Evolutionary conservation across 345 rosid species (phyloP), one percentile per base, ranked within the genome.

Genomic region (Geranium rotundifolium): DNA sequence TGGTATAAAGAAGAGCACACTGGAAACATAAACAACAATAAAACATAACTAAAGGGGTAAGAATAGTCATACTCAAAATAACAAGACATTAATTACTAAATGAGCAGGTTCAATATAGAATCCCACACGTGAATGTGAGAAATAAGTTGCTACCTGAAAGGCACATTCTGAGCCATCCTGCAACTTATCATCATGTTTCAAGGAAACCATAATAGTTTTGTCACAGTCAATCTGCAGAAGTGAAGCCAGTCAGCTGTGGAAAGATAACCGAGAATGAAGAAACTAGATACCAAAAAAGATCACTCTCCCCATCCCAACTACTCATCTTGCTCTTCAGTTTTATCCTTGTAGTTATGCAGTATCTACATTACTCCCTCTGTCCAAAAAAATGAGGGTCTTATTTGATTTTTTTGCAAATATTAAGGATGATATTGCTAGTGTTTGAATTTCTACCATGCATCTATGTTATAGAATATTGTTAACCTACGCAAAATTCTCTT

Each of bases 1-100:
- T 90, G 57, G 99, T 95, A 73, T 90, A 90, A 68, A 95, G 91
- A 73, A 95, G 89, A 46, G 93, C 99, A 71, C 99, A 95, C 99
- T 95, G 79, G 58, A 72, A 64, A 65, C 62, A 55, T 66, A 75
- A 79, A 62, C 62, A 23, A 23, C 19, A 58, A 65, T 2, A 41
- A 46, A 46, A 46, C 14, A 3, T 9, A 46, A 9, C 12, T 46
- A 46, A 46, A 14, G 3, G 52, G 52, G 52, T 14, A 46, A 46
- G 52, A 46, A 46, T 46, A 7, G 52, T 9, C 16, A 46, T 46
- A 37, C 52, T 46, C 15, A 56, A 54, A 70, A 68, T 71, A 58
- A 9, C 63, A 56, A 18, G 16, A 20, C 37, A 62, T 63, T 8
- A 54, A 41, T 41, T 30, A 20, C 52, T 46, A 46, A 34, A 46